Evolutionary conservation across 2,329 filamentous ascomycete genomes (phyloP), one percentile per base, ranked within the genome.

Genomic region (Pseudogymnoascus sp.): DNA sequence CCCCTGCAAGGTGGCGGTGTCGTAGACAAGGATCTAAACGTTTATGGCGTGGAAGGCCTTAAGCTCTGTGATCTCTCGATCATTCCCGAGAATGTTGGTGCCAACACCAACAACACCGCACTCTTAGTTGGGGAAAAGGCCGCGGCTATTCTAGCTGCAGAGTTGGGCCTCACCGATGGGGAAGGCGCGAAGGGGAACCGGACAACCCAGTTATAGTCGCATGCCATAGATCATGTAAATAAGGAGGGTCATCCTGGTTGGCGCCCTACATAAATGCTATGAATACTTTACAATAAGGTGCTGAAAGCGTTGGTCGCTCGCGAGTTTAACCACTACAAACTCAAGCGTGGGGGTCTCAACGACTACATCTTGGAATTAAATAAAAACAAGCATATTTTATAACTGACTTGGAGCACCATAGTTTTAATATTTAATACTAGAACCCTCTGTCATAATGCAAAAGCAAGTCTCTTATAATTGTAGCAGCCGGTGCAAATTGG

Each of bases 41-140:
- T 75, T 2, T 70, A 75, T 66, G 73, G 73, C n/a, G 61, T 72
- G 21, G 65, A 68, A 59, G 69, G 70, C 11, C 63, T 75, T 59
- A 77, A 76, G 67, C 64, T 78, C 59, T 74, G 74, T 7, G 76
- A 78, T 70, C 42, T 78, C 67, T 46, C 42, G 6, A 25, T 50
- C 12, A 53, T 53, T 31, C 28, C 28, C 0, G 69, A 74, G 64
- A 78, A 78, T 59, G 75, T 79, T 2, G 77, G 74, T 11, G 76
- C 73, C 0, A 78, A 79, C 44, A 78, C 77, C 1, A 75, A 75
- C 23, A 76, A 77, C 16, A 78, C 76, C 3, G 76, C 77, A 1
- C 69, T 78, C 61, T 70, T 73, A 25, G 69, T 76, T 40, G 74
- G 74, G 2, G 74, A 76, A 65, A 73, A 72, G 67, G 74, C 74